Evolutionary conservation across 2,329 filamentous ascomycete genomes (phyloP), one percentile per base, ranked within the genome.

Genomic region (Colletotrichum endophyticum): DNA sequence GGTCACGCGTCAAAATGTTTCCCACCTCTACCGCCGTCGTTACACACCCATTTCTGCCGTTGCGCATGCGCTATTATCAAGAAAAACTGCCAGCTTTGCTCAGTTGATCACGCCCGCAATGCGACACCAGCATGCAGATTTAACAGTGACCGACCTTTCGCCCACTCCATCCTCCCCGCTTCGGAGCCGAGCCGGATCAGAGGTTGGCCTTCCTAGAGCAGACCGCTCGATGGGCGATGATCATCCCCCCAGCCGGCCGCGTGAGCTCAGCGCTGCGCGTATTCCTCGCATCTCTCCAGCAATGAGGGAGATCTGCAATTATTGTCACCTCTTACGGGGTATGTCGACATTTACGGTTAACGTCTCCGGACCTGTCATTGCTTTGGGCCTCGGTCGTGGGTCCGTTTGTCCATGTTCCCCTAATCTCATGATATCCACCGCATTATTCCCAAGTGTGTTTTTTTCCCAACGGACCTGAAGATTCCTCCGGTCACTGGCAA

Each of bases 151-250:
- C 7, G 16, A 32, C 28, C n/a, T 27, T 53, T 53, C 44, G 44
- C 1, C n/a, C 44, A 53, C 44, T 19, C 39, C 36, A 19, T 56
- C 22, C 34, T 66, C 59, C 59, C 49, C 62, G 53, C 32, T 15
- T 70, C 73, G 70, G 73, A 66, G 73, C 73, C 64, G 64, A 69
- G 44, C 39, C 70, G 73, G 73, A 66, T 49, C 44, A 61, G 73
- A 57, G 34, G n/a, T 28, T 12, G 22, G 59, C 39, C 15, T 34
- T 25, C 22, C 62, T 66, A 39, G 28, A 62, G 34, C 36, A 49
- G 63, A 27, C 36, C 63, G 63, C 63, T 66, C 7, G 34, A 9
- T 44, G 36, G 39, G 12, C n/a, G n/a, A 22, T 53, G 16, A 53
- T 22, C 39, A 44, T 44, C 39, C 44, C 44, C 44, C 44, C n/a